Percentiles rank a stretch among this genome's conserved stretches.
Conservation (phyloP, 176 grass and related monocot genomes). For the Secale cereale region DNA sequence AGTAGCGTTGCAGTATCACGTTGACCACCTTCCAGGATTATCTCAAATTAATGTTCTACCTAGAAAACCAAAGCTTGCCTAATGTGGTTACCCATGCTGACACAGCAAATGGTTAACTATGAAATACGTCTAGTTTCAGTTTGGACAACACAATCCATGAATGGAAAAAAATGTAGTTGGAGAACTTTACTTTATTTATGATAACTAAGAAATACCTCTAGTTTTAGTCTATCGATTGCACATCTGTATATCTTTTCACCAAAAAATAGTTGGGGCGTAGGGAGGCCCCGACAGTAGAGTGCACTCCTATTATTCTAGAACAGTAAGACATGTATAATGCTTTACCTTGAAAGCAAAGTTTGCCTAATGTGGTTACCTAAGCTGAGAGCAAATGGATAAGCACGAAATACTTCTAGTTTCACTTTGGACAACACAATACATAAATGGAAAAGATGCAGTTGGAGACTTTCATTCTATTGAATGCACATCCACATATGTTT, state of each 20-base stretch:
- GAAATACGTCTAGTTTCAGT: background rate
- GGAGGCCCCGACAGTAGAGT: background rate
- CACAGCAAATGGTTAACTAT: background rate
- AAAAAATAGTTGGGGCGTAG: background rate
- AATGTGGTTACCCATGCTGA: background rate
- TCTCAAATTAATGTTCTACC: background rate
- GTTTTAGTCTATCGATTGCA: background rate
- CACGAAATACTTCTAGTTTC: background rate
- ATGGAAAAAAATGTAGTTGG: too few species aligned
- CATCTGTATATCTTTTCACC: background rate
- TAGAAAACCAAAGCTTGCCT: background rate
- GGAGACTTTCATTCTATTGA: background rate
- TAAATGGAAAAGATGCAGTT: background rate
- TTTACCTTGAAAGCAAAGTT: background rate
- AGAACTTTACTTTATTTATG: too few species aligned
- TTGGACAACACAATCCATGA: background rate
- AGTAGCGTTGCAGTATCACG: background rate
- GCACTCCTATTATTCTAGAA: background rate
- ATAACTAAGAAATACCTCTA: too few species aligned
- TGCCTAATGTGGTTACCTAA: background rate
- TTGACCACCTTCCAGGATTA: background rate
- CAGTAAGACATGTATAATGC: background rate
- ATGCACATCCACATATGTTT: background rate
- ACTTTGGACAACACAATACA: background rate
- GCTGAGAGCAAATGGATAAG: background rate